Conservation (phyloP, 208 protist species). For the Leishmania turanica region DNA sequence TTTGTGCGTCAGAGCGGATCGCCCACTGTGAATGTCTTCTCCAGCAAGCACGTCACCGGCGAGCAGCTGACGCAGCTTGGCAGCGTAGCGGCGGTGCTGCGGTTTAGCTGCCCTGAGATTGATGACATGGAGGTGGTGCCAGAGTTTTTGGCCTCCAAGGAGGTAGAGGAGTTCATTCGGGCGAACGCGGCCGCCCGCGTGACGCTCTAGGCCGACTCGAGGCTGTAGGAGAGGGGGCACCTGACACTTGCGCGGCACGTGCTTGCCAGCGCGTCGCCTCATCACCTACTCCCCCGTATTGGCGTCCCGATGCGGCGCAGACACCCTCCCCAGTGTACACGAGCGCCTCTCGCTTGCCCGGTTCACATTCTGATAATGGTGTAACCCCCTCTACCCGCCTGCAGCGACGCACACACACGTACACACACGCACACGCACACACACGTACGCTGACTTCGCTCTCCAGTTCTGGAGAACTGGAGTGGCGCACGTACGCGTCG, state of each 20-base stretch:
- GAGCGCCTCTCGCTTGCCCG: not conserved
- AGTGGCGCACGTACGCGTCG: not conserved
- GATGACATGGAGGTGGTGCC: constrained; percentile 86
- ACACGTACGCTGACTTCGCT: not conserved
- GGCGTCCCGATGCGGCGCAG: not conserved
- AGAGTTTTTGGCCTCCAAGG: constrained; percentile 62
- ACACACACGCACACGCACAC: too few species aligned
- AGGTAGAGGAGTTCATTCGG: constrained; percentile 71
- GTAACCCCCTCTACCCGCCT: not conserved
- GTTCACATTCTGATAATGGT: not conserved
- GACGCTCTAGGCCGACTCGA: constrained; percentile 16
- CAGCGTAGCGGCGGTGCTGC: constrained; percentile 94
- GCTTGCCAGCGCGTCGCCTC: not conserved
- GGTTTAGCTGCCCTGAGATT: constrained; percentile 89
- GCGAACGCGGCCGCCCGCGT: constrained; percentile 53
- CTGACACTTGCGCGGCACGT: not conserved
- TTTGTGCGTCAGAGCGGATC: constrained; percentile 83
- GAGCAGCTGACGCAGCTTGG: constrained; percentile 94
- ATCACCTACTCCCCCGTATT: not conserved
- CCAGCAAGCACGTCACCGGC: constrained; percentile 94
- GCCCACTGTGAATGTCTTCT: constrained; percentile 91
- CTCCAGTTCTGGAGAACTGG: not conserved
- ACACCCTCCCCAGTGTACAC: not conserved
- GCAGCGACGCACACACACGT: too few species aligned
- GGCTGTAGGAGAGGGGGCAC: not conserved